A percentile compares a stretch with the other conserved stretches of the same genome.
phyloP scores from a whole-genome alignment of 345 rosid species.

The Boechera divaricarpa region DNA sequence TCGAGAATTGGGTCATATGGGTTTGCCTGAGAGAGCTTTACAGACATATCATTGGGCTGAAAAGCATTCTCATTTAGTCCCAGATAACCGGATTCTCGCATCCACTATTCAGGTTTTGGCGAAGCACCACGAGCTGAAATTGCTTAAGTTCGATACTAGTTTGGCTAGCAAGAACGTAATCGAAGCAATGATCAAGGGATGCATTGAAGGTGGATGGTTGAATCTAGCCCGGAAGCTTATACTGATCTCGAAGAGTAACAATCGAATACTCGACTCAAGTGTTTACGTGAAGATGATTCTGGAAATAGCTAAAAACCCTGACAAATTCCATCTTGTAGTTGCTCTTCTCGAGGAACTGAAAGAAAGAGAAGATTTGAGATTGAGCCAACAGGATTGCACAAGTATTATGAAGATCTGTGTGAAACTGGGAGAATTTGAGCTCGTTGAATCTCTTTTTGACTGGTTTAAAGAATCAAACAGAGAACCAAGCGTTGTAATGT shows the following conservation, averaged over 20 bases:
- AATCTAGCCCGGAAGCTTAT: constrained; percentile 75
- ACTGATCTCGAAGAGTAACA: constrained; percentile 52
- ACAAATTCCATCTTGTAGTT: constrained; percentile 56
- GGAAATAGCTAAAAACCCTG: constrained; percentile 80
- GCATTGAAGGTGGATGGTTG: constrained; percentile 68
- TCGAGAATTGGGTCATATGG: constrained; percentile 84
- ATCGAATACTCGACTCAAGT: constrained; percentile 67
- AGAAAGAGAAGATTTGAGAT: constrained; percentile 65
- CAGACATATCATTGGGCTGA: constrained; percentile 89
- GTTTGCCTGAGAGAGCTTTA: constrained; percentile 74
- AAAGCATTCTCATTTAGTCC: constrained; percentile 66
- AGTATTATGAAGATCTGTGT: constrained; percentile 82
- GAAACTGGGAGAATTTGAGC: constrained; percentile 59
- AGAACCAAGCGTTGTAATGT: constrained; percentile 74
- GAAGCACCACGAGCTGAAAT: constrained; percentile 59
- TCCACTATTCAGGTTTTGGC: constrained; percentile 80
- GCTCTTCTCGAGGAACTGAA: constrained; percentile 67
- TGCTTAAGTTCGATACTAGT: constrained; percentile 61
- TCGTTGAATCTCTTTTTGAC: constrained; percentile 64
- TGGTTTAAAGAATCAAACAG: constrained; percentile 70
- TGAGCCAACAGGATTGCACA: constrained; percentile 81
- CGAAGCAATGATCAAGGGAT: constrained; percentile 84
- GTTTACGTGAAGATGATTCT: constrained; percentile 73
- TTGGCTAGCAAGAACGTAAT: constrained; percentile 68
- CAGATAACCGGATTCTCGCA: constrained; percentile 69